phyloP scores from a whole-genome alignment of 2,329 filamentous ascomycete genomes.

The Ceratocystiopsis minuta region DNA sequence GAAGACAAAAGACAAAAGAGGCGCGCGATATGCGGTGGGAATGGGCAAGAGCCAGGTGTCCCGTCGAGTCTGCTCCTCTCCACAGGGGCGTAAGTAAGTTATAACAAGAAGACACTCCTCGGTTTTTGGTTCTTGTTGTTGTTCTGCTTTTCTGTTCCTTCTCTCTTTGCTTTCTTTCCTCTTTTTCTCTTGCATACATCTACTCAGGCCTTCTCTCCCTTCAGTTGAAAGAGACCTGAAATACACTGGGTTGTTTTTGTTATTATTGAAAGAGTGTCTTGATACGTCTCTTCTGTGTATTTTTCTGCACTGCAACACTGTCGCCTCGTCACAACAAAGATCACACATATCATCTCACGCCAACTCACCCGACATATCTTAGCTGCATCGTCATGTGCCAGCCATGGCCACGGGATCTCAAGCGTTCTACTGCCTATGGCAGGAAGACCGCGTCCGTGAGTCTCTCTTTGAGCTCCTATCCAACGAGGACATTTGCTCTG shows the following conservation, averaged over 20 bases:
- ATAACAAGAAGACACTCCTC: conserved; percentile 8
- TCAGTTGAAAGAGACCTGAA: too few species aligned
- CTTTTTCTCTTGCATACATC: too few species aligned
- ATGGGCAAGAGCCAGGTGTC: too few species aligned
- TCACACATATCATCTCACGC: not conserved
- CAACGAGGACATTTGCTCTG: conserved; percentile 33
- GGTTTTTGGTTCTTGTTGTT: not conserved
- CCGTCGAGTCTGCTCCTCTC: too few species aligned
- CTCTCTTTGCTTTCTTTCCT: not conserved
- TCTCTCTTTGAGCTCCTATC: conserved; percentile 30
- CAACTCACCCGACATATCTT: not conserved
- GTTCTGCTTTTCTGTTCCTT: not conserved
- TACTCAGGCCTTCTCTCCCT: conserved; percentile 2
- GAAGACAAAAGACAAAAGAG: too few species aligned
- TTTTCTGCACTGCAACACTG: not conserved
- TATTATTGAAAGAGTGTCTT: not conserved
- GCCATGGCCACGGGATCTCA: conserved; percentile 33
- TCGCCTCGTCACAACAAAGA: not conserved
- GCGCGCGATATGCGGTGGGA: too few species aligned
- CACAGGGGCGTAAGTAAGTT: conserved; percentile 3
- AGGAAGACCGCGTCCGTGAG: conserved; percentile 31
- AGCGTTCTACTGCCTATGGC: conserved; percentile 37
- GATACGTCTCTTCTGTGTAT: too few species aligned
- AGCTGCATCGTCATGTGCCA: conserved; percentile 22
- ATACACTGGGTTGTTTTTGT: not conserved